These are phyloP conservation scores for Xylaria intraflava DNA, from an alignment of 495 filamentous ascomycete species.

Conservation along the genomic window DNA sequence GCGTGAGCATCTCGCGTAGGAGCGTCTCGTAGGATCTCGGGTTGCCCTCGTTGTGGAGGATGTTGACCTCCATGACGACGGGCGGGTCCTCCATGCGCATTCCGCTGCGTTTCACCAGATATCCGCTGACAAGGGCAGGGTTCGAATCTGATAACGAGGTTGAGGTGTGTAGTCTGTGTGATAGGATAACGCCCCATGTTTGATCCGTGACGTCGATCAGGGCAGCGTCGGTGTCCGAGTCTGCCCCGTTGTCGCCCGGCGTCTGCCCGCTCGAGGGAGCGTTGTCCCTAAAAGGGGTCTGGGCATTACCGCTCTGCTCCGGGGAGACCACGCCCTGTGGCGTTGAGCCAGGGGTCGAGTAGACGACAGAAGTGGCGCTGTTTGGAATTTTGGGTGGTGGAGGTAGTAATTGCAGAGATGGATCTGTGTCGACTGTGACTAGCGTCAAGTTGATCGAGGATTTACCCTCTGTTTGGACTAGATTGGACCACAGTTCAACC, in stretches of 20 bases:
- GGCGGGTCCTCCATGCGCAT: slow-evolving; percentile 54
- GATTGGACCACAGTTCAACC: slow-evolving; percentile 51
- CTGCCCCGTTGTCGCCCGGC: slow-evolving; percentile 41
- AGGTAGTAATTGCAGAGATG: slow-evolving; percentile 59
- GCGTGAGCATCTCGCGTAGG: slow-evolving; percentile 64
- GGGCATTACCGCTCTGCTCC: slow-evolving; percentile 44
- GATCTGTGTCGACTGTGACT: slow-evolving; percentile 57
- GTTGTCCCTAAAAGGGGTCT: slow-evolving; percentile 41
- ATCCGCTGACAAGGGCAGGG: slow-evolving; percentile 62
- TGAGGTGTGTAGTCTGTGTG: slow-evolving; percentile 64
- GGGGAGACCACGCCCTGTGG: slow-evolving; percentile 52
- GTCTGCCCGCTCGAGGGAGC: slow-evolving; percentile 49
- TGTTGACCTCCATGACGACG: slow-evolving; percentile 57
- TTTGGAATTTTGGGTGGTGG: slow-evolving; percentile 39
- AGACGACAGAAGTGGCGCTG: slow-evolving; percentile 32
- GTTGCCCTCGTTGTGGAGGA: slow-evolving; percentile 51
- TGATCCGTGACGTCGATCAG: slow-evolving; percentile 75
- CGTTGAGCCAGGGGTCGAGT: slow-evolving; percentile 52
- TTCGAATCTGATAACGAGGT: slow-evolving; percentile 55
- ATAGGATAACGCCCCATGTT: slow-evolving; percentile 69
- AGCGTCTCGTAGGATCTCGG: slow-evolving; percentile 52
- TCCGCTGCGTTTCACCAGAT: slow-evolving; percentile 69
- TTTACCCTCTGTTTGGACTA: slow-evolving; percentile 38
- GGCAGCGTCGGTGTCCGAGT: slow-evolving; percentile 64
- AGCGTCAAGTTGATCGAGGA: slow-evolving; percentile 51